A percentile compares a stretch with the other conserved stretches of the same genome.
Conservation (phyloP, 306 rosid species). For the Heteromeles arbutifolia region DNA sequence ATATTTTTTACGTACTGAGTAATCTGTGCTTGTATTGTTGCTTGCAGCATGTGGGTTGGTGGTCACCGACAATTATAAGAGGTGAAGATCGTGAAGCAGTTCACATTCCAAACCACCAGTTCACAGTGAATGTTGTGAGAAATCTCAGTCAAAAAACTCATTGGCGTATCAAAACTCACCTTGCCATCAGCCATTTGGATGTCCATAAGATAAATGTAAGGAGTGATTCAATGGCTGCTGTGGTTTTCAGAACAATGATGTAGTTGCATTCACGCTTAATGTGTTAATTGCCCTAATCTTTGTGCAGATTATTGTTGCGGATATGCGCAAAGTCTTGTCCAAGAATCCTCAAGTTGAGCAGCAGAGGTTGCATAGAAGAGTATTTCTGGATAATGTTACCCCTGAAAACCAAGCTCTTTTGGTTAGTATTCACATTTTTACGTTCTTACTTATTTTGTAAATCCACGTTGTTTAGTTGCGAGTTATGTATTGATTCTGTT, state of each 20-base stretch:
- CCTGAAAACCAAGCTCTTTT: slow-evolving; percentile 84
- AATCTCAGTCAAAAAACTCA: slow-evolving; percentile 91
- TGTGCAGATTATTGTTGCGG: slow-evolving; percentile 83
- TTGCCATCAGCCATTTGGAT: slow-evolving; percentile 89
- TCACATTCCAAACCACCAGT: slow-evolving; percentile 95
- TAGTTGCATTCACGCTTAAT: neutral
- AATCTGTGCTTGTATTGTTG: slow-evolving; percentile 19
- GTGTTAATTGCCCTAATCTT: slow-evolving; percentile 13
- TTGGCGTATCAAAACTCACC: slow-evolving; percentile 95
- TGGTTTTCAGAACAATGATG: neutral
- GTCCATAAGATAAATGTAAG: slow-evolving; percentile 81
- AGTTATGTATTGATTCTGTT: neutral
- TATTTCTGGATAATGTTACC: slow-evolving; percentile 73
- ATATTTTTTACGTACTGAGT: neutral
- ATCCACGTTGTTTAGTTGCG: neutral
- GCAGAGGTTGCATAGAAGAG: slow-evolving; percentile 92
- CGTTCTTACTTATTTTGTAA: neutral
- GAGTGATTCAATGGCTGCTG: neutral
- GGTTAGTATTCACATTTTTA: slow-evolving; percentile 50
- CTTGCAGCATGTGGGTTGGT: slow-evolving; percentile 96
- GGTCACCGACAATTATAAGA: slow-evolving; percentile 93
- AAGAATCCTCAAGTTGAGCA: slow-evolving; percentile 96
- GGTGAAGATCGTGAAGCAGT: slow-evolving; percentile 99
- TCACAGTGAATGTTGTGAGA: slow-evolving; percentile 82
- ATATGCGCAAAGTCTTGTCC: slow-evolving; percentile 93